These are phyloP conservation scores for Fusarium sp. DNA, from an alignment of 2,329 filamentous ascomycete species.

Conservation along the genomic window DNA sequence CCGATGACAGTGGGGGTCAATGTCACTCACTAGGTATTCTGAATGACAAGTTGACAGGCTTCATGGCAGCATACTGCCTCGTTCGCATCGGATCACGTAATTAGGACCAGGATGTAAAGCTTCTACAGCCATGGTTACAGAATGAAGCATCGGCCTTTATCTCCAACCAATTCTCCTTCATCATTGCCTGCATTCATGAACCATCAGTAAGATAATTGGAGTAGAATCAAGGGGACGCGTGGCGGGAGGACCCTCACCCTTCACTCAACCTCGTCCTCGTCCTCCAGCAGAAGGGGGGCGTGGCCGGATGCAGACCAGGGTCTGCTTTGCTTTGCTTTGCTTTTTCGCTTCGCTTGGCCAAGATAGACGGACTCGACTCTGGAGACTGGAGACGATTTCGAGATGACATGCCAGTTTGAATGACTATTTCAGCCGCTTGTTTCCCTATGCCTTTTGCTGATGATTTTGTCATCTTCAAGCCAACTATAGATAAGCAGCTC, in stretches of 20 bases:
- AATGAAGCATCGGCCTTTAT: constrained; percentile 17
- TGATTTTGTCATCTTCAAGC: not conserved
- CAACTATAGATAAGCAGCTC: not conserved
- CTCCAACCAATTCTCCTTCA: constrained; percentile 23
- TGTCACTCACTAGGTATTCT: constrained; percentile 13
- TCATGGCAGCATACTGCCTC: not conserved
- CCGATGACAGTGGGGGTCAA: constrained; percentile 22
- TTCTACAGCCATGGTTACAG: constrained; percentile 30
- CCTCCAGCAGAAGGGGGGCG: constrained; percentile 23
- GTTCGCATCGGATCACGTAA: not conserved
- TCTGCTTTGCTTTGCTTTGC: constrained; percentile 4
- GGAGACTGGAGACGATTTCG: constrained; percentile 10
- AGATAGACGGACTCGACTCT: constrained; percentile 15
- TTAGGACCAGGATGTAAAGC: constrained; percentile 6
- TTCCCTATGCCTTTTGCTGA: not conserved
- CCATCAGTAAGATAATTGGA: constrained; percentile 20
- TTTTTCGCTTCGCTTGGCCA: constrained; percentile 2
- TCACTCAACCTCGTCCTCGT: constrained; percentile 10
- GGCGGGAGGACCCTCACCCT: constrained; percentile 38
- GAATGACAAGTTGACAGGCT: not conserved
- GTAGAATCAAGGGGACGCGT: constrained; percentile 40
- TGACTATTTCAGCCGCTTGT: not conserved
- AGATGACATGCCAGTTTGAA: constrained; percentile 1
- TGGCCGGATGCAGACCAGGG: constrained; percentile 16
- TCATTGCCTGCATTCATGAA: constrained; percentile 8